Evolutionary conservation across 2,329 filamentous ascomycete species (phyloP), one percentile per base, ranked within the genome.

Genomic region (Plenodomus lindquistii): DNA sequence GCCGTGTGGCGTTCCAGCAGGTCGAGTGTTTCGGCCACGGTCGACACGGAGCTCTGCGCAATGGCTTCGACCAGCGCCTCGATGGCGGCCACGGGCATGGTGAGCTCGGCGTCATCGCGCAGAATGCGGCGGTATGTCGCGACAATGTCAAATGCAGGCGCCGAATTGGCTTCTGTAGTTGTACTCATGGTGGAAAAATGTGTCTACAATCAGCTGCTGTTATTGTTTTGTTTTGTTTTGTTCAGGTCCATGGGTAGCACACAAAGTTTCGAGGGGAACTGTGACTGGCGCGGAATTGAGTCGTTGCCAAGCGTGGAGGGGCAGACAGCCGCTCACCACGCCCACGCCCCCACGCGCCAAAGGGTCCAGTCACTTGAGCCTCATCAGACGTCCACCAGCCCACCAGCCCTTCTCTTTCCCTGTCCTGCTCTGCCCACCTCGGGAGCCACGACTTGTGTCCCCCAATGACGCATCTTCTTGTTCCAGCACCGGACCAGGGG

Each of bases 21-120:
- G 62, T 93, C 87, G 69, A 97, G 87, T 29, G 93, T 97, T 78
- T 99, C 94, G 75, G 88, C 93, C 63, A 96, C 90, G 48, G 94
- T 99, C 18, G 86, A 88, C 6, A 91, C 87, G 54, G 86, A 85
- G 38, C 86, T 88, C 56, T 88, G 82, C 66, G 87, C 86, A 50
- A 97, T 88, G 52, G 94, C 87, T 67, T 88, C 85, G 60, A 97
- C 94, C 50, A 99, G 82, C 21, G 91, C 86, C 76, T 96, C 90
- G 69, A 96, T 96, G 50, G 92, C 91, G 17, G 94, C 94, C 46
- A 99, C 89, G 55, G 94, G 92, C 84, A 96, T 97, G 29, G 93
- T 97, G 44, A 97, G 82, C 54, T 96, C 89, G 10, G 88, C 81
- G 71, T 97, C 91, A 42, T 82, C 80, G 49, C 68, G 68, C 51